phyloP scores from a whole-genome alignment of 305 asterid genomes.

The Andrographis paniculata region DNA sequence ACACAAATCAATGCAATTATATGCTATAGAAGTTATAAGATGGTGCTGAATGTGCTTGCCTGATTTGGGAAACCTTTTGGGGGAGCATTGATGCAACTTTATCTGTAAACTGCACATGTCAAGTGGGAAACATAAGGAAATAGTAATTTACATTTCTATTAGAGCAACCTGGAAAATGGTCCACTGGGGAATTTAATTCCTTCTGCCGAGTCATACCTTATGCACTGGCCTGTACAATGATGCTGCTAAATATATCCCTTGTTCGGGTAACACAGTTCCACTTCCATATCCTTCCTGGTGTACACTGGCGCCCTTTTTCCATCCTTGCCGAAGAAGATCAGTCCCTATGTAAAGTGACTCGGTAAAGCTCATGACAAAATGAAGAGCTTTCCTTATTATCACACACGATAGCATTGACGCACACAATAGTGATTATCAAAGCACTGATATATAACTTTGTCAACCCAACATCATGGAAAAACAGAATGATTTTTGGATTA shows the following conservation, averaged over 20 bases:
- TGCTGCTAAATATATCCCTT: slow-evolving; percentile 95
- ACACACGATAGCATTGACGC: background rate
- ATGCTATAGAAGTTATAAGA: slow-evolving; percentile 13
- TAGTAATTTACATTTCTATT: slow-evolving; percentile 12
- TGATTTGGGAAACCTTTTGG: slow-evolving; percentile 80
- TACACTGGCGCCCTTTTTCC: slow-evolving; percentile 91
- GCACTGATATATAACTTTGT: slow-evolving; percentile 3
- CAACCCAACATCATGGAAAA: slow-evolving; percentile 3
- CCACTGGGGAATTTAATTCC: slow-evolving; percentile 14
- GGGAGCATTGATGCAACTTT: slow-evolving; percentile 97
- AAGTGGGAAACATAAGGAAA: slow-evolving; percentile 18
- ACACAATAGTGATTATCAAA: slow-evolving; percentile 15
- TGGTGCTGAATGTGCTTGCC: slow-evolving; percentile 40
- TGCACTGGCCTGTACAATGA: slow-evolving; percentile 94
- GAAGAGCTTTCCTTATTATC: background rate
- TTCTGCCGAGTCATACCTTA: slow-evolving; percentile 52
- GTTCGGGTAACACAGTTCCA: slow-evolving; percentile 89
- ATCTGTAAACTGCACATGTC: slow-evolving; percentile 76
- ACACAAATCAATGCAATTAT: background rate
- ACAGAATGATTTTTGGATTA: background rate
- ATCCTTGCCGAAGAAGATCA: slow-evolving; percentile 80
- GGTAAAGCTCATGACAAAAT: background rate
- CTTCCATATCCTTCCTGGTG: slow-evolving; percentile 98
- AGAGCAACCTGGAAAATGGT: slow-evolving; percentile 8
- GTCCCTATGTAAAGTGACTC: slow-evolving; percentile 36